Conservation (phyloP, 176 grass and related monocot species). For the Carex kokanica region DNA sequence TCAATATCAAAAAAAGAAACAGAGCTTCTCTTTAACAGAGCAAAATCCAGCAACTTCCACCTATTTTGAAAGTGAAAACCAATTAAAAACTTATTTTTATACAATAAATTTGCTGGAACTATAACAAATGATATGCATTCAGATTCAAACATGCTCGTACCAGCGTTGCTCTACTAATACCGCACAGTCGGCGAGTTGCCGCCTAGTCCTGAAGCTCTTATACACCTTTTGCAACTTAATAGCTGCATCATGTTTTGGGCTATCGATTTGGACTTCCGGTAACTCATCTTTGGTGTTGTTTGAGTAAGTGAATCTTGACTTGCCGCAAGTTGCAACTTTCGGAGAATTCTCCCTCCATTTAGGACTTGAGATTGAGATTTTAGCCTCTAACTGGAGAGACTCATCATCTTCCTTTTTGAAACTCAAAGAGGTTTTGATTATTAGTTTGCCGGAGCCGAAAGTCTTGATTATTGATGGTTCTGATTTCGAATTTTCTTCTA, state of each 20-base stretch:
- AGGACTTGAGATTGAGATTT: slow-evolving; percentile 50
- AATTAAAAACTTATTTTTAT: not conserved
- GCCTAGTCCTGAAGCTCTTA: slow-evolving; percentile 86
- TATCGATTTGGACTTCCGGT: slow-evolving; percentile 20
- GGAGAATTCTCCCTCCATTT: not conserved
- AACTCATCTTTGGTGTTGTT: slow-evolving; percentile 24
- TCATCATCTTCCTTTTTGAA: slow-evolving; percentile 47
- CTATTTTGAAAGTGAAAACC: slow-evolving; percentile 21
- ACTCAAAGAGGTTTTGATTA: slow-evolving; percentile 64
- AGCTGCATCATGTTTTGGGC: slow-evolving; percentile 71
- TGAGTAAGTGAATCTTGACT: slow-evolving; percentile 38
- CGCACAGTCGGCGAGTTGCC: slow-evolving; percentile 87
- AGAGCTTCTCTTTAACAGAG: slow-evolving; percentile 66
- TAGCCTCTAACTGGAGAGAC: slow-evolving; percentile 51
- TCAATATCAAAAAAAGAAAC: slow-evolving; percentile 83
- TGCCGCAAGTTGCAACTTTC: slow-evolving; percentile 7
- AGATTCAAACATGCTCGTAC: slow-evolving; percentile 22
- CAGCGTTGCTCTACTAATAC: slow-evolving; percentile 78
- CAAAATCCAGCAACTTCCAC: slow-evolving; percentile 87
- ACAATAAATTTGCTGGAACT: not conserved
- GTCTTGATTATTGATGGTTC: slow-evolving; percentile 43
- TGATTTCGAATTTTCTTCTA: slow-evolving; percentile 13
- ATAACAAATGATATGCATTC: not conserved
- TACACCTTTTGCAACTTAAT: slow-evolving; percentile 84
- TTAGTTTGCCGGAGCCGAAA: slow-evolving; percentile 66